Evolutionary conservation across 768 basidiomycete species (phyloP).

Genomic region (Trametes maxima): DNA sequence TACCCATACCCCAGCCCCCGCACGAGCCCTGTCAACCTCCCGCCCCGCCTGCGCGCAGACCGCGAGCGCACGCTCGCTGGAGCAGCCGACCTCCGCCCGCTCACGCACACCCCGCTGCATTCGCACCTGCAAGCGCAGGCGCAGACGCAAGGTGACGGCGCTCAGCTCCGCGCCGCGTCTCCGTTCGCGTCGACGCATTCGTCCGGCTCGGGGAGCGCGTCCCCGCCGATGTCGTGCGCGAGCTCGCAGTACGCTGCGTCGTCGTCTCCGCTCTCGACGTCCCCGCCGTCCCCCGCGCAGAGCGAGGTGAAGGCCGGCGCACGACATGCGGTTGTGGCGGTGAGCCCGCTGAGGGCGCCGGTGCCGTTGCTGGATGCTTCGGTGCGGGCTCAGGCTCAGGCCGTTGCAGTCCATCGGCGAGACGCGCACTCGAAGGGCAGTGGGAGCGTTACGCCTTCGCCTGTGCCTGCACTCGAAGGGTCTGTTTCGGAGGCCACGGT

Average conservation of each 20-base stretch:
- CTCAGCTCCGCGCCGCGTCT: constrained; percentile 26
- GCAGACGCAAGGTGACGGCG: background rate
- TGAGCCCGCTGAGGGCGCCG: constrained; percentile 17
- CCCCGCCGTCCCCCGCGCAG: constrained; percentile 33
- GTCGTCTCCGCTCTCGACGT: constrained; percentile 34
- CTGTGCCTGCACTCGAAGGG: constrained; percentile 1
- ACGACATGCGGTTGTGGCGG: background rate
- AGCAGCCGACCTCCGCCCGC: background rate
- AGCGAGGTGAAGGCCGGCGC: constrained; percentile 18
- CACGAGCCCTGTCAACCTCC: constrained; percentile 10
- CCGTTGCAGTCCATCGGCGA: background rate
- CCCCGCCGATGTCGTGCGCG: constrained; percentile 60
- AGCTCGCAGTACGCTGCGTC: constrained; percentile 45
- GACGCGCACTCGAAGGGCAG: background rate
- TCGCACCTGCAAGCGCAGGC: constrained; percentile 9
- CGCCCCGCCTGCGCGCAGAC: constrained; percentile 19
- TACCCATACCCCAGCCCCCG: constrained; percentile 15
- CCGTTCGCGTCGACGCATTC: constrained; percentile 35
- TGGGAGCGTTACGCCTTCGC: background rate
- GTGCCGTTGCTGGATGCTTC: constrained; percentile 9
- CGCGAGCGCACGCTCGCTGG: constrained; percentile 14
- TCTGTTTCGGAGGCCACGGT: background rate
- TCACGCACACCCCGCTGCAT: background rate
- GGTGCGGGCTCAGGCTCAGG: background rate
- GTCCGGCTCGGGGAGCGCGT: constrained; percentile 50